Evolutionary conservation across 164 flowering plant genomes (phyloP), one percentile per base, ranked within the genome.

Genomic region (Brasenia schreberi): DNA sequence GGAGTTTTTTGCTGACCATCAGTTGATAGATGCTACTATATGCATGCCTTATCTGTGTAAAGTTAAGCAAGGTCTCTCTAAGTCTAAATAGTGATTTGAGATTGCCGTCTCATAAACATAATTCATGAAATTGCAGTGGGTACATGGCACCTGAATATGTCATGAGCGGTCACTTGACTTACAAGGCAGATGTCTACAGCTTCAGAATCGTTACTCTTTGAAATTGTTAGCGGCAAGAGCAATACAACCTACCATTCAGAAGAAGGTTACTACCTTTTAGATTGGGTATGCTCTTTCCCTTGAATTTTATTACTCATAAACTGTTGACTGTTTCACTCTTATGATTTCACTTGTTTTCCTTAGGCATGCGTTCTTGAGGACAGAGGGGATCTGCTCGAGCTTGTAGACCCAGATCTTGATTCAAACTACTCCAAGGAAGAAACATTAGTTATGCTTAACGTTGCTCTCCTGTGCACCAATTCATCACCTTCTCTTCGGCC

Each of bases 81-180:
- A n/a, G n/a, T 23, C 27, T 23, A 23, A 23, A 23, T 23, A 23
- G 2, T 23, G 27, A 23, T 23, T 23, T 23, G 27, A 23, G 27
- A 23, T 23, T 23, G 27, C 27, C 2, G 27, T 23, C 27, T 23
- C 27, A 23, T 23, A 23, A 23, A 23, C 27, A 23, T 23, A 23
- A 23, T 12, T 45, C 53, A 45, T 12, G 12, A 45, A 45, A 45
- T 61, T 73, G 52, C 81, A 85, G 87, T 11, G 87, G 88, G 71
- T 86, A 86, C 61, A 84, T 86, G 83, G 90, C 90, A 4, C 90
- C 87, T 5, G 86, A 85, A 64, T 85, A 83, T 78, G 90, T 87
- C 52, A 19, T 82, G 67, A 64, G 86, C 64, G 90, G 90, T 49
- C 72, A 81, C 56, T 59, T 85, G 61, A 82, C 87, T 0, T 67